Conservation (phyloP, 1,139 yeast species). For the Casaregolazyma suthepensis region DNA sequence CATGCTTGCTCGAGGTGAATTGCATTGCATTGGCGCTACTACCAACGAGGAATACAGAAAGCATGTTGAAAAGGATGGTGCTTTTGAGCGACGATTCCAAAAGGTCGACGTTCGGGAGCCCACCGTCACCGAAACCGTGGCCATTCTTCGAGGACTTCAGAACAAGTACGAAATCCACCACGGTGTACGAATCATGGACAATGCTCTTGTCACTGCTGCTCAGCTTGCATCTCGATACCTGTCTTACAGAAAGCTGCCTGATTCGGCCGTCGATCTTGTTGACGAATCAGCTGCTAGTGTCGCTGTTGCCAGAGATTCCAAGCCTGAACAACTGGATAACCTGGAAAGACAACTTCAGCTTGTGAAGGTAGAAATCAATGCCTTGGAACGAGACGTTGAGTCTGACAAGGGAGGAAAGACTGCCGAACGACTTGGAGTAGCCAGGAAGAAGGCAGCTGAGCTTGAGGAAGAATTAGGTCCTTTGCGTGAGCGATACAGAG, state of each 20-base stretch:
- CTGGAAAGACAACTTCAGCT: slow-evolving; percentile 89
- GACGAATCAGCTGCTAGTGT: slow-evolving; percentile 98
- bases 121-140: slow-evolving; percentile 85
- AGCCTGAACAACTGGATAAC: slow-evolving; percentile 93
- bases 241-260: slow-evolving; percentile 94
- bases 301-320: slow-evolving; percentile 96
- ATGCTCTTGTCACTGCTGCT: slow-evolving; percentile 92
- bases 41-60: slow-evolving; percentile 92
- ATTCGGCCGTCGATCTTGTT: slow-evolving; percentile 92
- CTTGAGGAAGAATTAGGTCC: slow-evolving; percentile 84
- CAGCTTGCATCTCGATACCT: slow-evolving; percentile 91
- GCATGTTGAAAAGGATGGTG: slow-evolving; percentile 92
- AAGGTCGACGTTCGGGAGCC: slow-evolving; percentile 95
- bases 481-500: slow-evolving; percentile 73
- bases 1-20: slow-evolving; percentile 90
- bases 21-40: slow-evolving; percentile 98
- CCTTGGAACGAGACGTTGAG: slow-evolving; percentile 91
- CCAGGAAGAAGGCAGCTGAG: slow-evolving; percentile 72
- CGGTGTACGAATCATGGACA: slow-evolving; percentile 93
- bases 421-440: slow-evolving; percentile 75
- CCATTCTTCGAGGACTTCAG: slow-evolving; percentile 93
- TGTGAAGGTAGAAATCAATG: slow-evolving; percentile 91
- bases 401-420: slow-evolving; percentile 65
- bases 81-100: slow-evolving; percentile 97
- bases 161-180: slow-evolving; percentile 96